Percentiles rank a stretch among this genome's conserved stretches.
phyloP scores from a whole-genome alignment of 2,329 filamentous ascomycete species.

The Penicillium sp. region DNA sequence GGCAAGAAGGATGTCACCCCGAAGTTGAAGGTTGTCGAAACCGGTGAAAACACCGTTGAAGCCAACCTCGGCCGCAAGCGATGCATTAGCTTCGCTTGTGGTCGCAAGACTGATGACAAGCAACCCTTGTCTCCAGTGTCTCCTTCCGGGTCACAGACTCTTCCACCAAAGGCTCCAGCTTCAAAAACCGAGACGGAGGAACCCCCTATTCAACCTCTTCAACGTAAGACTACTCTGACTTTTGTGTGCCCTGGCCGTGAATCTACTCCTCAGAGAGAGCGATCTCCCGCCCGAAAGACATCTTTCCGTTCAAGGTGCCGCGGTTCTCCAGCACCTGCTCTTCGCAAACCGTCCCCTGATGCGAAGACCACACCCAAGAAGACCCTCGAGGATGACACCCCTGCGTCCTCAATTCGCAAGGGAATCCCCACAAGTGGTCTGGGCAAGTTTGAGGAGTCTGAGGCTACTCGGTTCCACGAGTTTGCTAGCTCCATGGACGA shows the following conservation, averaged over 20 bases:
- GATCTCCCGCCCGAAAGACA: slow-evolving; percentile 26
- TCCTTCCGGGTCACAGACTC: slow-evolving; percentile 23
- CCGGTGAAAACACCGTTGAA: slow-evolving; percentile 59
- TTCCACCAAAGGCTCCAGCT: slow-evolving; percentile 24
- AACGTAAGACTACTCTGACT: slow-evolving; percentile 48
- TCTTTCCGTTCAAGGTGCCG: slow-evolving; percentile 32
- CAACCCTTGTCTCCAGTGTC: slow-evolving; percentile 27
- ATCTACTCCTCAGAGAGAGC: slow-evolving; percentile 28
- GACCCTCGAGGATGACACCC: slow-evolving; percentile 9
- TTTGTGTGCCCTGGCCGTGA: slow-evolving; percentile 49
- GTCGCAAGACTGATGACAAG: slow-evolving; percentile 58
- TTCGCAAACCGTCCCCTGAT: slow-evolving; percentile 30
- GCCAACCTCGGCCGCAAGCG: slow-evolving; percentile 73
- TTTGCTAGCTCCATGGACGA: slow-evolving; percentile 81
- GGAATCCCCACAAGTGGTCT: slow-evolving; percentile 38
- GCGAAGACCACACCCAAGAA: slow-evolving; percentile 6
- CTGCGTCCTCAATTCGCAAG: slow-evolving; percentile 19
- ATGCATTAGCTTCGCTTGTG: slow-evolving; percentile 91
- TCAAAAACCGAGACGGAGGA: slow-evolving; percentile 6
- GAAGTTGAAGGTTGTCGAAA: slow-evolving; percentile 37
- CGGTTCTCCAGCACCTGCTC: slow-evolving; percentile 44
- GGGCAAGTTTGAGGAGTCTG: slow-evolving; percentile 44
- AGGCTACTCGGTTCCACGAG: slow-evolving; percentile 70
- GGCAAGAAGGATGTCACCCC: slow-evolving; percentile 18
- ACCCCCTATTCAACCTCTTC: slow-evolving; percentile 27